A percentile compares a stretch with the other conserved stretches of the same genome.
These are phyloP conservation scores for Trichoderma sp. DNA, from an alignment of 2,329 filamentous ascomycete species.

Conservation along the genomic window DNA sequence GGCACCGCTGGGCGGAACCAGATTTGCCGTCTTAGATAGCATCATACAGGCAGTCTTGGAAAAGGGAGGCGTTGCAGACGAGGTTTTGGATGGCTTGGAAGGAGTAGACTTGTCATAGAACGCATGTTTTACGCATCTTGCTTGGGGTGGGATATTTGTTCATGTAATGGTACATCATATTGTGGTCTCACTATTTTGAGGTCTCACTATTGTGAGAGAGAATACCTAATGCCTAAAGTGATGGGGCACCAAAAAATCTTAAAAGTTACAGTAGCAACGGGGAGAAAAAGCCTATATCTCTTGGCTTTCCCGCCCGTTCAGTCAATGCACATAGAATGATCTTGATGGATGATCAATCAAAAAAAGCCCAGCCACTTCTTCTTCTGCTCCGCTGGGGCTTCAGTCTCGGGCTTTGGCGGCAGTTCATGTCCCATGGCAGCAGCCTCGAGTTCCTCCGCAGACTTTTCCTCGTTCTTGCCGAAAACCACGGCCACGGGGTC, in stretches of 20 bases:
- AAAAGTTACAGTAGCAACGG: slow-evolving; percentile 10
- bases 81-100: slow-evolving; percentile 80
- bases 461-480: slow-evolving; percentile 41
- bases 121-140: background rate
- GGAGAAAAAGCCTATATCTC: background rate
- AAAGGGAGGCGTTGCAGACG: slow-evolving; percentile 78
- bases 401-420: slow-evolving; percentile 32
- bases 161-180: slow-evolving; percentile 20
- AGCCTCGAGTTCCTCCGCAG: slow-evolving; percentile 42
- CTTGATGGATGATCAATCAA: slow-evolving; percentile 40
- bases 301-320: background rate
- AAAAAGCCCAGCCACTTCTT: slow-evolving; percentile 88
- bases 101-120: slow-evolving; percentile 66
- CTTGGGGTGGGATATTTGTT: background rate
- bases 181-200: background rate
- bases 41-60: slow-evolving; percentile 78
- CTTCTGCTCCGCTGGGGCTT: slow-evolving; percentile 38
- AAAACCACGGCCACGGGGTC: slow-evolving; percentile 54
- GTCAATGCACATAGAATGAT: slow-evolving; percentile 20
- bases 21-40: slow-evolving; percentile 68
- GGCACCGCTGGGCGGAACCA: slow-evolving; percentile 80
- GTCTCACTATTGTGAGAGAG: slow-evolving; percentile 2
- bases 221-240: slow-evolving; percentile 16
- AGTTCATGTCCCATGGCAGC: slow-evolving; percentile 42
- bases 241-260: background rate